phyloP scores from a whole-genome alignment of 495 filamentous ascomycete genomes.

The Penicillium verhagenii region DNA sequence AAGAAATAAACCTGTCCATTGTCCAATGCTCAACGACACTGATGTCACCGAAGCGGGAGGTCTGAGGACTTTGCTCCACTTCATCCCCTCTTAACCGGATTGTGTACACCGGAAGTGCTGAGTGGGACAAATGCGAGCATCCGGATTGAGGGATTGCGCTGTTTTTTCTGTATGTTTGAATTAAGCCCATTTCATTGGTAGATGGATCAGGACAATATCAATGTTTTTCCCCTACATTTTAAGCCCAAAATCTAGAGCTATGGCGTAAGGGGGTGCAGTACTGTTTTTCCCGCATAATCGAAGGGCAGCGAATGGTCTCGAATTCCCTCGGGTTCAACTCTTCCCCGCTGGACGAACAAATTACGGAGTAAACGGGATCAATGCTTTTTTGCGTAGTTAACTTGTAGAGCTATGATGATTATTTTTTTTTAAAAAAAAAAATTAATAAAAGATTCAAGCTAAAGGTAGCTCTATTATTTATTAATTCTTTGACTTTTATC shows the following conservation, averaged over 20 bases:
- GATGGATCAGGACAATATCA: not conserved
- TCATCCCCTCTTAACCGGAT: constrained; percentile 9
- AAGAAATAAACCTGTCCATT: too few relatives aligned
- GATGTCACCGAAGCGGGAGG: not conserved
- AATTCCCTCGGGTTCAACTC: constrained; percentile 25
- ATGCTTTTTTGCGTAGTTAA: constrained; percentile 20
- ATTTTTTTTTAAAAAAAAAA: too few relatives aligned
- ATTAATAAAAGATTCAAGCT: too few relatives aligned
- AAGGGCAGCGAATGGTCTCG: not conserved
- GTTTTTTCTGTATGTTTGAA: not conserved
- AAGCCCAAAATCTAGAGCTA: too few relatives aligned
- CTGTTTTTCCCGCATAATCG: not conserved
- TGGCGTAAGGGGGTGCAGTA: not conserved
- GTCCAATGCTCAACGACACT: not conserved
- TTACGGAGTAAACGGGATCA: constrained; percentile 35
- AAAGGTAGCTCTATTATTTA: too few relatives aligned
- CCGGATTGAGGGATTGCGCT: constrained; percentile 9
- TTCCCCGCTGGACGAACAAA: constrained; percentile 42
- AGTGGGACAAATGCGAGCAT: constrained; percentile 9
- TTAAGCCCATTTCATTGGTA: not conserved
- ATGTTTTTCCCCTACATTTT: too few relatives aligned
- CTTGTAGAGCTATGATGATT: too few relatives aligned
- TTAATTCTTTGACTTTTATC: too few relatives aligned
- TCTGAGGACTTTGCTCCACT: constrained; percentile 2
- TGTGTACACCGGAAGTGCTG: constrained; percentile 3